phyloP scores from a whole-genome alignment of 805 yeast species.

The Wickerhamiella kazuoi region DNA sequence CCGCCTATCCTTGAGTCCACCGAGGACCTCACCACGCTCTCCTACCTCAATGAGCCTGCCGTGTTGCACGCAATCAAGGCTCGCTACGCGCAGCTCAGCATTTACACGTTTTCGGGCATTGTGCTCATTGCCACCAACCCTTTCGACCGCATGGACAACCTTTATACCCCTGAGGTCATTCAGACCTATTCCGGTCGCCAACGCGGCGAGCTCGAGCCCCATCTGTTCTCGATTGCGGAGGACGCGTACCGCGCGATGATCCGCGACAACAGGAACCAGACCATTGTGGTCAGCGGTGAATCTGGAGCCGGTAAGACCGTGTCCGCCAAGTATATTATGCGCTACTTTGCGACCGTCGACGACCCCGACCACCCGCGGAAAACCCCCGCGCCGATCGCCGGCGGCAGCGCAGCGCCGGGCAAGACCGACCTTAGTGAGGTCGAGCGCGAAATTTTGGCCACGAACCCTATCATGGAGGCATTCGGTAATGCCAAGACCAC shows the following conservation, averaged over 20 bases:
- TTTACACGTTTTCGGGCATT: constrained; percentile 91
- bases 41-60: constrained; percentile 91
- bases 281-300: constrained; percentile 93
- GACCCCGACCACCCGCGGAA: constrained; percentile 23
- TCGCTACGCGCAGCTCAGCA: constrained; percentile 75
- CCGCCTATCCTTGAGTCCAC: constrained; percentile 86
- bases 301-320: constrained; percentile 99
- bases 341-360: constrained; percentile 92
- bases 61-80: constrained; percentile 83
- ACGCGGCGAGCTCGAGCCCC: constrained; percentile 93
- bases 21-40: constrained; percentile 81
- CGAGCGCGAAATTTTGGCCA: constrained; percentile 86
- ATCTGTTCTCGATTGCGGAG: constrained; percentile 91
- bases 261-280: constrained; percentile 67
- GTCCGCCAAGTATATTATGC: constrained; percentile 91
- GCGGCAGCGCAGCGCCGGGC: background rate
- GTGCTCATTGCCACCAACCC: constrained; percentile 95
- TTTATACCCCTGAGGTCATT: constrained; percentile 80
- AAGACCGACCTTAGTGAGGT: constrained; percentile 66
- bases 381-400: constrained; percentile 1
- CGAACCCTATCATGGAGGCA: constrained; percentile 94
- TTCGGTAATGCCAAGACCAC: constrained; percentile 97
- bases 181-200: constrained; percentile 88
- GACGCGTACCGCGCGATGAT: constrained; percentile 95
- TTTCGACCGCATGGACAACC: constrained; percentile 76